phyloP scores from a whole-genome alignment of 768 basidiomycete species.

The Russula virescens region DNA sequence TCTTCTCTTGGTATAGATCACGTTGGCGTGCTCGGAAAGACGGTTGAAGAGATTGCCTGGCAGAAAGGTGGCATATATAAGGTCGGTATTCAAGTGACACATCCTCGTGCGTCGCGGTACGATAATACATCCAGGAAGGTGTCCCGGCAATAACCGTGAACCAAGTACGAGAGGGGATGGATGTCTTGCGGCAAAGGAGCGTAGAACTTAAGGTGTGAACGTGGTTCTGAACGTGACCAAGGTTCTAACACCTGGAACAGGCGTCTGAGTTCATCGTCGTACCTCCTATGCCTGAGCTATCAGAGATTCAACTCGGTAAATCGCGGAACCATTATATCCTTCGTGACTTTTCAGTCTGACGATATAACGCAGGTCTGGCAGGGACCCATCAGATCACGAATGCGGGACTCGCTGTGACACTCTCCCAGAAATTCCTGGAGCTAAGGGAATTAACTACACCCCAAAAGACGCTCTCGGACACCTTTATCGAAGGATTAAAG shows the following conservation, averaged over 20 bases:
- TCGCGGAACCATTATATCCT: background rate
- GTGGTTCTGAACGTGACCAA: background rate
- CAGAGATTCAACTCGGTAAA: conserved; percentile 57
- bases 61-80: conserved; percentile 99
- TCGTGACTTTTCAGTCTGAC: conserved; percentile 7
- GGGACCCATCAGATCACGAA: conserved; percentile 86
- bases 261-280: conserved; percentile 66
- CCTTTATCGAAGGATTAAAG: conserved; percentile 58
- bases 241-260: conserved; percentile 33
- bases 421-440: conserved; percentile 61
- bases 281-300: conserved; percentile 44
- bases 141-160: conserved; percentile 82
- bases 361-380: conserved; percentile 57
- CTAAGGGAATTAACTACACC: conserved; percentile 29
- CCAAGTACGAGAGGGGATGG: conserved; percentile 65
- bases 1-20: conserved; percentile 93
- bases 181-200: conserved; percentile 63
- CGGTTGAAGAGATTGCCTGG: conserved; percentile 82
- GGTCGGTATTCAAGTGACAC: conserved; percentile 35
- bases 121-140: conserved; percentile 43
- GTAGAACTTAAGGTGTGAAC: conserved; percentile 52
- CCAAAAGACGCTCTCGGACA: conserved; percentile 39
- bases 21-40: conserved; percentile 79
- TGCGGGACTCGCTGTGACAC: conserved; percentile 74
- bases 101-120: background rate